phyloP scores from a whole-genome alignment of 306 rosid species.

The Gynostemma pentaphyllum region DNA sequence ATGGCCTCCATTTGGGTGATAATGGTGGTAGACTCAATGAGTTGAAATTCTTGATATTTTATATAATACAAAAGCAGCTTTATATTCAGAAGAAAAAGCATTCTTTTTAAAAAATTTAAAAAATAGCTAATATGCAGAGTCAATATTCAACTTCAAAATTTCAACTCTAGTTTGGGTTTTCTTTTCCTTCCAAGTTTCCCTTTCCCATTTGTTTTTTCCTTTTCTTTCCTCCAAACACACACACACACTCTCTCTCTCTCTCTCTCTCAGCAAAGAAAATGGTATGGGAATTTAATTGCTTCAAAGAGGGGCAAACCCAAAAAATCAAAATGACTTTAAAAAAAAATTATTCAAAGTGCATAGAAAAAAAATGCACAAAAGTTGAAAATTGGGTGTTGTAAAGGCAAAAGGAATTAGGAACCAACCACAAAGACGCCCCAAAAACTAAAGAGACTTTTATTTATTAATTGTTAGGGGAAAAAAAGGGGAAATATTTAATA shows the following conservation, averaged over 20 bases:
- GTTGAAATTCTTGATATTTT: background rate
- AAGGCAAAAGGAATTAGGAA: conserved; percentile 6
- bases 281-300: conserved; percentile 19
- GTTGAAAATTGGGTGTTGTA: conserved; percentile 10
- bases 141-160: background rate
- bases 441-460: conserved; percentile 4
- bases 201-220: conserved; percentile 8
- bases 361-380: background rate
- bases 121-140: conserved; percentile 8
- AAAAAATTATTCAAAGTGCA: background rate
- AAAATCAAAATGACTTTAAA: conserved; percentile 2
- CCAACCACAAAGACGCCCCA: background rate
- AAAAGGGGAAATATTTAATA: background rate
- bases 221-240: background rate
- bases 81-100: background rate
- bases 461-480: background rate
- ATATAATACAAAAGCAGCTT: background rate
- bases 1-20: background rate
- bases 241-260: background rate
- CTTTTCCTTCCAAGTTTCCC: conserved; percentile 13
- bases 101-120: background rate
- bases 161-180: background rate
- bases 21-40: background rate
- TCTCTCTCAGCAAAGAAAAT: background rate
- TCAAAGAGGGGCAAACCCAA: conserved; percentile 25